These are phyloP conservation scores for Malania oleifera DNA, from an alignment of 164 flowering plant genomes.

Conservation along the genomic window DNA sequence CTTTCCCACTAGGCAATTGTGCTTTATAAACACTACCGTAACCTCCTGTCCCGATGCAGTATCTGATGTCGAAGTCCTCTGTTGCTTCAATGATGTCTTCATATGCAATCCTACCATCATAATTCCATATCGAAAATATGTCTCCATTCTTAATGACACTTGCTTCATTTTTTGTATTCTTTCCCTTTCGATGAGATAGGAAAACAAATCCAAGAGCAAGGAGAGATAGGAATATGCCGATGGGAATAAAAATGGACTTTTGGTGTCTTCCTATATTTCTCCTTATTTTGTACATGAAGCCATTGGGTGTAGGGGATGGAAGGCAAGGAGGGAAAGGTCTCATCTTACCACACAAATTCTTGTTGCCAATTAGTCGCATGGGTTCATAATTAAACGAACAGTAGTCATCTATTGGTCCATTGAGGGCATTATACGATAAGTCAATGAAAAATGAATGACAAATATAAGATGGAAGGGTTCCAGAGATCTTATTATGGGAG, in stretches of 20 bases:
- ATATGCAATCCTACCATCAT: not conserved
- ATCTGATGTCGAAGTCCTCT: not conserved
- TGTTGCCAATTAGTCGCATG: not conserved
- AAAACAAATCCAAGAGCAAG: not conserved
- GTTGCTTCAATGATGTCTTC: not conserved
- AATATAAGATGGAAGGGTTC: not conserved
- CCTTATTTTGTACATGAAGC: too few species aligned
- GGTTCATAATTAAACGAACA: not conserved
- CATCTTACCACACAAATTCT: too few species aligned
- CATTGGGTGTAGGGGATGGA: not conserved
- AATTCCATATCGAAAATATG: not conserved
- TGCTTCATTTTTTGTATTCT: not conserved
- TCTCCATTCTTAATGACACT: not conserved
- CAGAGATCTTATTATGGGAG: constrained; percentile 5
- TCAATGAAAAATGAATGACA: too few species aligned
- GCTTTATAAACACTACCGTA: constrained; percentile 11
- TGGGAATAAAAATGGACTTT: not conserved
- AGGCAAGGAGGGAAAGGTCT: not conserved
- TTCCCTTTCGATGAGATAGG: not conserved
- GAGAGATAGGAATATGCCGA: not conserved
- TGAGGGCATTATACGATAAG: not conserved
- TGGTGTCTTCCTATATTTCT: too few species aligned
- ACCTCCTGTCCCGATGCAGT: not conserved
- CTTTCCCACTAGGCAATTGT: not conserved
- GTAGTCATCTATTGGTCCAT: not conserved